Base-by-base conservation (phyloP, 768 basidiomycete species). In the Chalciporus pseudorubinellus region DNA sequence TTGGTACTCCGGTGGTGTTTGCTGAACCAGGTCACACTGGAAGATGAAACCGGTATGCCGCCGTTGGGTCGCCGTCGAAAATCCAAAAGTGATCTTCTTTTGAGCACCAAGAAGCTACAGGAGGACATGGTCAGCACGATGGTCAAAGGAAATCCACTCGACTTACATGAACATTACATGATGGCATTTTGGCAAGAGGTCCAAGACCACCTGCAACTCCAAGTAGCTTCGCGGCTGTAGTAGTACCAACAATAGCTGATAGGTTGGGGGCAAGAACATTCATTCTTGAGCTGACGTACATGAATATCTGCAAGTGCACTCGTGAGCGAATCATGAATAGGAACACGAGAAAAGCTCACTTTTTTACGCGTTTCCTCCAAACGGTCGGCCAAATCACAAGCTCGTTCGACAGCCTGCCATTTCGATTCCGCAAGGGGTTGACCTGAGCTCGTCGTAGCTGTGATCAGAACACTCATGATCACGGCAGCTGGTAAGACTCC, bases 221-320 rank as follows among this genome's bases (percentile, higher is more conserved):
- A 36, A 99, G 84, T 47, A 99, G 74, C 77, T 99, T 99, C 42
- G 97, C 97, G 48, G 97, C 97, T 78, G 94, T 95, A 62, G 90
- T 93, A 52, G 97, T 97, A 71, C 97, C 95, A 74, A 98, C 92
- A 73, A 99, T 97, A 71, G 91, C 88, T 64, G 94, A 95, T 67
- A 99, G 83, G 72, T 99, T 99, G 64, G 97, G 97, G 60, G 97
- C 95, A 65, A 99, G 87, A 51, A 93, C 83, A 74, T 92, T 92
- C 92, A 99, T 98, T 75, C 97, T 83, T 62, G 92, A 95, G 78
- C 95, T 95, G 70, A 99, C 97, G 81, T 98, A 99, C 78, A 90
- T 87, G 74, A 98, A 95, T 62, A 98, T 99, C 89, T 95, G 63
- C 2, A 50, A 40, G 6, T 34, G 28, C 44, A 34, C n/a, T 18